Conservation (phyloP, 495 filamentous ascomycete genomes). For the Penicillium herquei region DNA sequence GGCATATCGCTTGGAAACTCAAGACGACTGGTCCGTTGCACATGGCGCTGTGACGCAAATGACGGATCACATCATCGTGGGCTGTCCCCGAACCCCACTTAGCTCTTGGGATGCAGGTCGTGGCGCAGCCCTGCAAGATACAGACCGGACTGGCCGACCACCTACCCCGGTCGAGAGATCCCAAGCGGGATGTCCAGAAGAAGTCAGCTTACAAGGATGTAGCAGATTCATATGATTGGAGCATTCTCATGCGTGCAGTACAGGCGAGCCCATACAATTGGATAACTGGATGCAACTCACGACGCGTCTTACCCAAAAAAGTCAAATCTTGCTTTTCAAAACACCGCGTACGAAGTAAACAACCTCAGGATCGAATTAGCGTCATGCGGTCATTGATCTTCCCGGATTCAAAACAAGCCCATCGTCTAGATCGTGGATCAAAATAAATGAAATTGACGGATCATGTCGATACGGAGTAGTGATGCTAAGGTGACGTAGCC, state of each 20-base stretch:
- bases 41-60: constrained; percentile 27
- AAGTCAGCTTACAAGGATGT: constrained; percentile 8
- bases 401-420: neutral
- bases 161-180: constrained; percentile 1
- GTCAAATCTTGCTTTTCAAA: neutral
- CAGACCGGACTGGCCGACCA: constrained; percentile 19
- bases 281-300: neutral
- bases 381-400: neutral
- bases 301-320: constrained; percentile 1
- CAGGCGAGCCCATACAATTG: constrained; percentile 13
- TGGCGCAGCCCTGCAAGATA: constrained; percentile 15
- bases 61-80: constrained; percentile 30
- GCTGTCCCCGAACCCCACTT: constrained; percentile 18
- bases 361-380: neutral
- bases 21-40: constrained; percentile 23
- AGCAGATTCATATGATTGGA: constrained; percentile 16
- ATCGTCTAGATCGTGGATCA: neutral
- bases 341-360: neutral
- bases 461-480: neutral
- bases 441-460: neutral
- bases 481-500: constrained; percentile 17
- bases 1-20: constrained; percentile 16
- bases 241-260: constrained; percentile 1
- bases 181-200: neutral
- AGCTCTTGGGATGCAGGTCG: constrained; percentile 2